These are phyloP conservation scores for Mortierella sp. DNA, from an alignment of 371 early-diverging fungal genomes.

Conservation along the genomic window DNA sequence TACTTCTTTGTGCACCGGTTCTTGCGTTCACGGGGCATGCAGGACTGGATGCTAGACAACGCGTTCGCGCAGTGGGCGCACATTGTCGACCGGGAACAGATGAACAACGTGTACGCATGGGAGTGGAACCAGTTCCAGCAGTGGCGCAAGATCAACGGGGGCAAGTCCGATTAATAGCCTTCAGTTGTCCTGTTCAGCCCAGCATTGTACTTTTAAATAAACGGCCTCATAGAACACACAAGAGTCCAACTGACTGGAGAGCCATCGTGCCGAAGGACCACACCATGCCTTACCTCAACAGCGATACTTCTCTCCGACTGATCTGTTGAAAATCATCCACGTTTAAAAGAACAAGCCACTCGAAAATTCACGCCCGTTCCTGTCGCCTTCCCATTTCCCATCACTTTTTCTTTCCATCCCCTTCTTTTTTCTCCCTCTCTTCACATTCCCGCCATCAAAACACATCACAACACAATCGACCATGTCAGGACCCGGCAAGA, in stretches of 20 bases:
- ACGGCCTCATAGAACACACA: not conserved
- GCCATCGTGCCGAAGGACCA: no score
- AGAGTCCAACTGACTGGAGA: no score
- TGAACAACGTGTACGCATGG: slow-evolving; percentile 71
- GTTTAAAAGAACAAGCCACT: slow-evolving; percentile 2
- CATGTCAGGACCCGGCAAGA: slow-evolving; percentile 49
- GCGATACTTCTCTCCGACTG: no score
- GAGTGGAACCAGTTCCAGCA: slow-evolving; percentile 70
- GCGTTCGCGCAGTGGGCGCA: slow-evolving; percentile 58
- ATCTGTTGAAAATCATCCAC: not conserved
- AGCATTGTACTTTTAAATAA: not conserved
- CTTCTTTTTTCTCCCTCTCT: slow-evolving; percentile 1
- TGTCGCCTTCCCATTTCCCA: not conserved
- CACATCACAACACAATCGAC: not conserved
- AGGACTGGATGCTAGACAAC: slow-evolving; percentile 63
- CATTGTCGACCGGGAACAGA: slow-evolving; percentile 69
- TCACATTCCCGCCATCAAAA: not conserved
- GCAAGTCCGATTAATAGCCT: slow-evolving; percentile 21
- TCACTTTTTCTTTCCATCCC: not conserved
- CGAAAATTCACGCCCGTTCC: not conserved
- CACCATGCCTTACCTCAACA: no score
- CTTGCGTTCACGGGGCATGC: slow-evolving; percentile 58
- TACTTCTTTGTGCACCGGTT: slow-evolving; percentile 61
- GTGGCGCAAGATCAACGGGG: slow-evolving; percentile 42
- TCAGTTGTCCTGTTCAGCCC: not conserved